Percentiles rank a stretch among this genome's conserved stretches.
phyloP scores from a whole-genome alignment of 2,329 filamentous ascomycete species.

The Colletotrichum phormii region DNA sequence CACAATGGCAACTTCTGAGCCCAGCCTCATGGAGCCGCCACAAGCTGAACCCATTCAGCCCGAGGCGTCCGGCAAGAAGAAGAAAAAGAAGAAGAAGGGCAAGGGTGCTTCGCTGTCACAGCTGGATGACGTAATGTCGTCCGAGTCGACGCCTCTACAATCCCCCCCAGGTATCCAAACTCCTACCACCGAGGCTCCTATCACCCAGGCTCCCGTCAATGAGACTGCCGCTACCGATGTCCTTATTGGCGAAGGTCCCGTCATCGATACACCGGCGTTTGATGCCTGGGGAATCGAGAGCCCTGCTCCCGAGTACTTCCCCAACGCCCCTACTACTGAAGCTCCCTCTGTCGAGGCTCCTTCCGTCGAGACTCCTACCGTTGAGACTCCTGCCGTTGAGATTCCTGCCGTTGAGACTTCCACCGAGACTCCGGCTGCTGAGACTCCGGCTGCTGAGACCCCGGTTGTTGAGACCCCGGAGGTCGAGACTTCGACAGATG shows the following conservation, averaged over 20 bases:
- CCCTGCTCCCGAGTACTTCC: not conserved
- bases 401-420: constrained; percentile 8
- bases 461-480: not conserved
- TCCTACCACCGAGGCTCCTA: not conserved
- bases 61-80: constrained; percentile 38
- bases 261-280: not conserved
- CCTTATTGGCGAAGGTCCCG: not conserved
- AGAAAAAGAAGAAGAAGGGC: constrained; percentile 42
- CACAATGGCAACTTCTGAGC: constrained; percentile 7
- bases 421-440: not conserved
- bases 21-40: not conserved
- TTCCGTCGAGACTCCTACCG: not conserved
- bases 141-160: constrained; percentile 17
- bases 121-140: constrained; percentile 3
- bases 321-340: not conserved
- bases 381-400: constrained; percentile 1
- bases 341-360: not conserved
- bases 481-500: not conserved
- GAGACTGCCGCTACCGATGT: not conserved
- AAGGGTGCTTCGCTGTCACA: constrained; percentile 16
- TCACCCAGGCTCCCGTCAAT: not conserved
- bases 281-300: not conserved
- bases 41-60: constrained; percentile 20
- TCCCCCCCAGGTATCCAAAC: not conserved
- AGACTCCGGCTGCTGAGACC: constrained; percentile 6